Evolutionary conservation across 257 asterid genomes (phyloP).

Genomic region (Gentiana macrophylla): DNA sequence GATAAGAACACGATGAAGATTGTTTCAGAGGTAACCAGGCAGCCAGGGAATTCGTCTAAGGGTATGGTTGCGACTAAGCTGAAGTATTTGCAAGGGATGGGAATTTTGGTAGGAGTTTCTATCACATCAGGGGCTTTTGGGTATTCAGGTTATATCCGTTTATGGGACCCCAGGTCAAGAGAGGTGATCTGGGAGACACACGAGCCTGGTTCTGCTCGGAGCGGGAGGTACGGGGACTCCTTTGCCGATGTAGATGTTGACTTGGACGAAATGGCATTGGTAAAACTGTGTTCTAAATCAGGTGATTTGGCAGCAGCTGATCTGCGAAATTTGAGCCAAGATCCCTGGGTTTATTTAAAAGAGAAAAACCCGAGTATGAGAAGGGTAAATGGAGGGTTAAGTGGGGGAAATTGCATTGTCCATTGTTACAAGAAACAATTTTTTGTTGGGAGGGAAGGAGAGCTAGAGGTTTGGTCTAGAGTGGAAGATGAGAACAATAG

Average conservation of each 20-base stretch:
- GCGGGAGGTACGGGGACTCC: slow-evolving; percentile 91
- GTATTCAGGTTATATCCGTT: slow-evolving; percentile 67
- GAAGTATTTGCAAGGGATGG: slow-evolving; percentile 29
- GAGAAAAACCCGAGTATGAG: slow-evolving; percentile 92
- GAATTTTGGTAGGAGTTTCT: slow-evolving; percentile 49
- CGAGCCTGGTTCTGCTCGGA: slow-evolving; percentile 92
- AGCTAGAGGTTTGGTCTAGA: slow-evolving; percentile 86
- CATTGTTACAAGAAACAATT: slow-evolving; percentile 70
- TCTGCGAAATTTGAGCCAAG: slow-evolving; percentile 60
- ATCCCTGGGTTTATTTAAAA: slow-evolving; percentile 87
- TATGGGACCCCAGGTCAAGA: slow-evolving; percentile 73
- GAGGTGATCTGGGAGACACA: slow-evolving; percentile 79
- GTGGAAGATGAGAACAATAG: slow-evolving; percentile 26
- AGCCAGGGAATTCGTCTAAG: slow-evolving; percentile 67
- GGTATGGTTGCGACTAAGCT: slow-evolving; percentile 56
- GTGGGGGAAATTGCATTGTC: slow-evolving; percentile 29
- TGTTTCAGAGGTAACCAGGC: slow-evolving; percentile 55
- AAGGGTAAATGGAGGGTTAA: slow-evolving; percentile 34
- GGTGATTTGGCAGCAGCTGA: slow-evolving; percentile 92
- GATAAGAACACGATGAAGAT: slow-evolving; percentile 54
- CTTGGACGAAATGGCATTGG: slow-evolving; percentile 38
- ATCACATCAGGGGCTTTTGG: slow-evolving; percentile 86
- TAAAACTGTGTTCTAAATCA: slow-evolving; percentile 81
- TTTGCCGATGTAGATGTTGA: slow-evolving; percentile 73
- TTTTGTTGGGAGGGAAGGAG: slow-evolving; percentile 79